Evolutionary conservation across 2,329 filamentous ascomycete genomes (phyloP), one percentile per base, ranked within the genome.

Genomic region (Fusarium sp.): DNA sequence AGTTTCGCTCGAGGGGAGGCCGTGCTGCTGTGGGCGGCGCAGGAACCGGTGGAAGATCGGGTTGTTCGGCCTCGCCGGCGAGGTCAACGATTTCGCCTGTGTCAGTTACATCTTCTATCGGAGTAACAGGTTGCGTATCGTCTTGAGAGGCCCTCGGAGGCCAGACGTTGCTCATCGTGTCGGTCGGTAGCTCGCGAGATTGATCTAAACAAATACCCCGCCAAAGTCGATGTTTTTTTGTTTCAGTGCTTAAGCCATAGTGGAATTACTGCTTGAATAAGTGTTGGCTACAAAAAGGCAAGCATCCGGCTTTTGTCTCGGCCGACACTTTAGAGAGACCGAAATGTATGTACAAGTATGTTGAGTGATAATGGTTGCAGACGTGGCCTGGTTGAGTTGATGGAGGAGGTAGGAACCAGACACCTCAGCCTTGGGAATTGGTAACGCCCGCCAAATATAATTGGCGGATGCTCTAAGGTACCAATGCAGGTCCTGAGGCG

Each of bases 101-200:
- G 65, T 86, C 84, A 66, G 81, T 80, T 15, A 85, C 80, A 74
- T 86, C 84, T 39, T 76, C 78, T 57, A 72, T 80, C 12, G 80
- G 78, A 41, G 69, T 70, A 54, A 73, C 63, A 36, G 78, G 51
- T 45, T 77, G 77, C 38, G 72, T 51, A 50, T 77, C 79, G 60
- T 83, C 82, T 70, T 79, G 79, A 63, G 78, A 74, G 59, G 81
- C 72, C 78, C 78, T 81, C 58, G 83, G 80, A 65, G 83, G 70
- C 84, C 84, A 85, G 71, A 83, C 74, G 72, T 81, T 83, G 77
- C 85, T 86, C 85, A 87, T 86, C 72, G 71, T 83, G 79, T 70
- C 65, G 36, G 50, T 50, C 47, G 30, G 60, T 53, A 35, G 31
- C n/a, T 66, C 35, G 59, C 51, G 60, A 74, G 68, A 67, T 50